phyloP scores from a whole-genome alignment of 139 green algal species.

The Limnomonas spitsbergensis region DNA sequence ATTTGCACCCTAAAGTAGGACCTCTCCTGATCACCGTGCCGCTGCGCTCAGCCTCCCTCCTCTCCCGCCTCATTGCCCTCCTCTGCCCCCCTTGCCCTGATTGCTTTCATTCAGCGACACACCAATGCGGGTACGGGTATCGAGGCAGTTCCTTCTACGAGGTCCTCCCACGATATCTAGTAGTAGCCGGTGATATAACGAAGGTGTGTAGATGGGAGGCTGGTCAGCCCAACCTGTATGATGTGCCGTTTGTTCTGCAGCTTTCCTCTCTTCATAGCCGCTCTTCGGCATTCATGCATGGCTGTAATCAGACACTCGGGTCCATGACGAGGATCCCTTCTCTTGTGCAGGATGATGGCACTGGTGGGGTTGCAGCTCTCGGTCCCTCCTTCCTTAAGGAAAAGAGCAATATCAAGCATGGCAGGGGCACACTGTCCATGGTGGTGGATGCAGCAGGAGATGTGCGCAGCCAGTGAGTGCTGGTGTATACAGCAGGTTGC shows the following conservation, averaged over 20 bases:
- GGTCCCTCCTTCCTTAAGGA: slow-evolving; percentile 3
- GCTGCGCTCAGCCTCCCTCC: too few relatives aligned
- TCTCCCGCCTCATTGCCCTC: too few relatives aligned
- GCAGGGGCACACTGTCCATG: slow-evolving; percentile 14
- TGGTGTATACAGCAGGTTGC: too few relatives aligned
- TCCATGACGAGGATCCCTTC: background rate
- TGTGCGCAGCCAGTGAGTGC: slow-evolving; percentile 11
- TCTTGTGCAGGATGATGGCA: slow-evolving; percentile 11
- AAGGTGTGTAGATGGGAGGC: background rate
- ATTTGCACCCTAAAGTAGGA: too few relatives aligned
- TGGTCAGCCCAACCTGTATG: background rate
- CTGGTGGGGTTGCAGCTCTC: background rate
- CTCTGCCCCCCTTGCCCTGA: too few relatives aligned
- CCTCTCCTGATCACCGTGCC: too few relatives aligned
- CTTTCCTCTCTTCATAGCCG: too few relatives aligned
- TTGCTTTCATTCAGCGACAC: too few relatives aligned
- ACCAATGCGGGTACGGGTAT: slow-evolving; percentile 14
- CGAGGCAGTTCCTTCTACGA: slow-evolving; percentile 1
- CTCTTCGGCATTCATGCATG: too few relatives aligned
- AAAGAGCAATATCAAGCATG: background rate
- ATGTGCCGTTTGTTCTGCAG: too few relatives aligned
- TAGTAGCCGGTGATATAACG: slow-evolving; percentile 12
- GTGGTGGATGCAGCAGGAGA: background rate
- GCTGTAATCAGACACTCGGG: too few relatives aligned
- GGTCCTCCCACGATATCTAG: slow-evolving; percentile 2